A percentile compares a stretch with the other conserved stretches of the same genome.
phyloP scores from a whole-genome alignment of 228 moss, liverwort and hornwort species.

The Sphagnum fallax region DNA sequence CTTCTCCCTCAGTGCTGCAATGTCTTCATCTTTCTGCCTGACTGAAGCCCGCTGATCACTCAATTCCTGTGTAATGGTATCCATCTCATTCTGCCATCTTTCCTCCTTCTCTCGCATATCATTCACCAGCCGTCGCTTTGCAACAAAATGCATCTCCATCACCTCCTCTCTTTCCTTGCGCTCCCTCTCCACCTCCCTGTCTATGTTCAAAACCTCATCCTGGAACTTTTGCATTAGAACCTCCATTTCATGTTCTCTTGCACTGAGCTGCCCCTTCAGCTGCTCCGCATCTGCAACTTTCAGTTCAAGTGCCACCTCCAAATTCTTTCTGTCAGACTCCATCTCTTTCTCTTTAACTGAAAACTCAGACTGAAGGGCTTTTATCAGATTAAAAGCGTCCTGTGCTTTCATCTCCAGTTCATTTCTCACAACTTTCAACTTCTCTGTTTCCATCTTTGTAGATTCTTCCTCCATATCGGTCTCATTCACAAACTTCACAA shows the following conservation, averaged over 20 bases:
- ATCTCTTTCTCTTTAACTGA: slow-evolving; percentile 26
- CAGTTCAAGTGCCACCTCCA: slow-evolving; percentile 24
- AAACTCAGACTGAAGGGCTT: slow-evolving; percentile 36
- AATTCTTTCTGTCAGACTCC: slow-evolving; percentile 43
- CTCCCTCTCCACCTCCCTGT: slow-evolving; percentile 77
- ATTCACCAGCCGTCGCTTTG: slow-evolving; percentile 46
- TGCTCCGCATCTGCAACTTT: slow-evolving; percentile 61
- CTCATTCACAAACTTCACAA: slow-evolving; percentile 26
- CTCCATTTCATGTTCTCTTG: slow-evolving; percentile 77
- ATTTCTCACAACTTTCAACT: slow-evolving; percentile 33
- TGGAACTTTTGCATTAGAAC: slow-evolving; percentile 66
- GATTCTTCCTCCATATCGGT: slow-evolving; percentile 21
- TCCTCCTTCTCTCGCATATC: slow-evolving; percentile 75
- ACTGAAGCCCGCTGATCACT: slow-evolving; percentile 33
- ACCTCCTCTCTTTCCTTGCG: slow-evolving; percentile 82
- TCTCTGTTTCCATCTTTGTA: slow-evolving; percentile 16
- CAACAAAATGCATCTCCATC: slow-evolving; percentile 77
- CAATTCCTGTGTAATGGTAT: slow-evolving; percentile 49
- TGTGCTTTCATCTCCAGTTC: slow-evolving; percentile 37
- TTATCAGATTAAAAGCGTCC: slow-evolving; percentile 22
- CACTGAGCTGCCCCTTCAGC: slow-evolving; percentile 45
- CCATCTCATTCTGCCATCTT: slow-evolving; percentile 53
- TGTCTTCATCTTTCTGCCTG: slow-evolving; percentile 43
- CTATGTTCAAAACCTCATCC: slow-evolving; percentile 66
- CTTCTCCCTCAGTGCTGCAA: slow-evolving; percentile 37